Base-by-base conservation (phyloP, 1,284 basidiomycete species). In the Cystobasidiaceae sp. region DNA sequence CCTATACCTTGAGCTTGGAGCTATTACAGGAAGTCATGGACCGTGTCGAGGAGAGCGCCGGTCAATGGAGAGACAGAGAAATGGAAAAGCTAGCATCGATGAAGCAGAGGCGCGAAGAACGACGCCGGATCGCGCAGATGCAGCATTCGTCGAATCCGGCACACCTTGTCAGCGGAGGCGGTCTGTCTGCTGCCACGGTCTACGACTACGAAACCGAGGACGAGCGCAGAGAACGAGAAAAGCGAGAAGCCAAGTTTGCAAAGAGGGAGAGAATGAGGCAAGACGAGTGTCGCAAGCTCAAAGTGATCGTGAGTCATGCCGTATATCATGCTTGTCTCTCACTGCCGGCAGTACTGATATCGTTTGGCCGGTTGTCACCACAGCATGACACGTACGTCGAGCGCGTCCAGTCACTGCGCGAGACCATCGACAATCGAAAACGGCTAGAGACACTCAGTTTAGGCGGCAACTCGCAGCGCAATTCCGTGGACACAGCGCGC, bases 341-440 rank as follows among this genome's bases (percentile, higher is more conserved):
- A 19, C 21, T 1, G 9, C 19, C 3, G 9, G 7, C 11, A 39
- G 37, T 11, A n/a, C 37, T 11, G 37, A 11, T 11, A 11, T 39
- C n/a, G 37, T 39, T 39, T n/a, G n/a, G n/a, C 37, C 11, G 37
- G 33, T 1, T 4, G 9, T 13, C 7, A 19, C 19, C 1, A 2
- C 25, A 75, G 74, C 77, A 78, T 70, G 77, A 78, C 56, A 78
- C 77, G 1, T 78, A 78, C 66, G 74, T 74, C 23, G 77, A 78
- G 56, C 74, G 77, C 3, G 76, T 78, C 34, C 67, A 71, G 8
- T 69, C 77, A 67, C 70, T 78, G 43, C 19, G 34, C 4, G 44
- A 45, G 11, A 52, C 55, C 13, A 13, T 49, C 9, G 51, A 27
- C 9, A 44, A 55, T 28, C 61, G 52, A 3, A 23, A 13, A n/a